phyloP scores from a whole-genome alignment of 2,329 filamentous ascomycete species.

The Nigrograna mackinnonii region DNA sequence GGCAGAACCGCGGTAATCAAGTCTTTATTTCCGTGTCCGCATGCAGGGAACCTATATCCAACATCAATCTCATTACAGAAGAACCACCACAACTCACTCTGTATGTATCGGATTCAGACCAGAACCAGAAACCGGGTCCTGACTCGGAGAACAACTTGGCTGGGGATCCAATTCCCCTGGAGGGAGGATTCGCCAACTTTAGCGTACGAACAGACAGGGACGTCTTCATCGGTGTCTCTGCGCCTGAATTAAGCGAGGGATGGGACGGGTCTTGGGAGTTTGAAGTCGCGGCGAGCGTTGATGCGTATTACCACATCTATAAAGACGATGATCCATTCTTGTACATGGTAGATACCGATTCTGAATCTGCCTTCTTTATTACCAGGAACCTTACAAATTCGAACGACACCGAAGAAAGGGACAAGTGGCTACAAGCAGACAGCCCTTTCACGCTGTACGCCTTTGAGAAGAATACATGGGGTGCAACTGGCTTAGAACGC shows the following conservation, averaged over 20 bases:
- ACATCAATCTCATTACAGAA: conserved; percentile 48
- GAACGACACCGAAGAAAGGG: conserved; percentile 51
- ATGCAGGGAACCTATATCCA: conserved; percentile 73
- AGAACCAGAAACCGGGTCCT: conserved; percentile 70
- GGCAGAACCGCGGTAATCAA: conserved; percentile 37
- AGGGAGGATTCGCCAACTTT: conserved; percentile 71
- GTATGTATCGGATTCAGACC: conserved; percentile 70
- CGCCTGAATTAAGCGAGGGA: conserved; percentile 64
- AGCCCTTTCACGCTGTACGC: conserved; percentile 77
- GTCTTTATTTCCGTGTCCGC: conserved; percentile 87
- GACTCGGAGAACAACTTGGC: conserved; percentile 49
- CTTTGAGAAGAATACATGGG: conserved; percentile 61
- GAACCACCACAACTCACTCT: conserved; percentile 70
- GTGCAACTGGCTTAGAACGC: conserved; percentile 68
- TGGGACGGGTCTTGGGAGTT: conserved; percentile 74
- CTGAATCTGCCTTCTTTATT: conserved; percentile 74
- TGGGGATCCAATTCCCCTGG: conserved; percentile 56
- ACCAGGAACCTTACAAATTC: conserved; percentile 71
- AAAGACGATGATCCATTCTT: conserved; percentile 63
- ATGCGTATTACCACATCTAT: conserved; percentile 74
- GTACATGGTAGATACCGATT: conserved; percentile 84
- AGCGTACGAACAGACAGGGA: conserved; percentile 65
- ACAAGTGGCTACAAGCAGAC: conserved; percentile 59
- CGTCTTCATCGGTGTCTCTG: conserved; percentile 77
- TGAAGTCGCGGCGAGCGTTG: conserved; percentile 80